Percentiles rank a stretch among this genome's conserved stretches.
These are phyloP conservation scores for Colletotrichum endophyticum DNA, from an alignment of 2,329 filamentous ascomycete genomes.

Conservation along the genomic window DNA sequence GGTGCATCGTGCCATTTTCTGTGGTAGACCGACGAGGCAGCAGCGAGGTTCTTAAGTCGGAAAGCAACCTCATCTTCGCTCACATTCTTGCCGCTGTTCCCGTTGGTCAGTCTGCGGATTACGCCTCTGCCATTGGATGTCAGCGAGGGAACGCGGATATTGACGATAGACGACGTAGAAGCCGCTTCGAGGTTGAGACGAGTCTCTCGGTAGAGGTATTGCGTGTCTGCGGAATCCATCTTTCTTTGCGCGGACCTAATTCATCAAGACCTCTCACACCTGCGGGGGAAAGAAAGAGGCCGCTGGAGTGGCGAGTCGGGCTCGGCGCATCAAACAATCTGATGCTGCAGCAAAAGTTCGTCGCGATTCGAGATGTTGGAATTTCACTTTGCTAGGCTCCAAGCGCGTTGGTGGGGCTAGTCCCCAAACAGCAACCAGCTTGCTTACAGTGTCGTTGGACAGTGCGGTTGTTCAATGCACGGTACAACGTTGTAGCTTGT, in stretches of 20 bases:
- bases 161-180: conserved; percentile 71
- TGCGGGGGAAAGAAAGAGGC: background rate
- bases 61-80: conserved; percentile 77
- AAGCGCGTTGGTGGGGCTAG: conserved; percentile 29
- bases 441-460: conserved; percentile 21
- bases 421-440: conserved; percentile 39
- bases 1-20: conserved; percentile 77
- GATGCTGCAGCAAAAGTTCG: background rate
- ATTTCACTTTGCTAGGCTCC: conserved; percentile 16
- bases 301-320: conserved; percentile 8
- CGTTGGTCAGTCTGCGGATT: conserved; percentile 38
- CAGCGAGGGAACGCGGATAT: conserved; percentile 69
- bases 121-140: conserved; percentile 48
- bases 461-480: background rate
- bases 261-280: conserved; percentile 1
- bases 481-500: background rate
- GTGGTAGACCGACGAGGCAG: conserved; percentile 83
- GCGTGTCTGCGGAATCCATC: conserved; percentile 68
- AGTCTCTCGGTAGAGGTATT: conserved; percentile 84
- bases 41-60: conserved; percentile 74
- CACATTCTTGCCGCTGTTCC: conserved; percentile 27
- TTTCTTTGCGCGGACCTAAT: conserved; percentile 48
- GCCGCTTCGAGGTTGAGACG: conserved; percentile 81
- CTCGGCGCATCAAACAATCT: conserved; percentile 6
- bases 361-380: conserved; percentile 21